phyloP scores from a whole-genome alignment of 371 early-diverging fungal genomes.

The Astathelohania contejeani region DNA sequence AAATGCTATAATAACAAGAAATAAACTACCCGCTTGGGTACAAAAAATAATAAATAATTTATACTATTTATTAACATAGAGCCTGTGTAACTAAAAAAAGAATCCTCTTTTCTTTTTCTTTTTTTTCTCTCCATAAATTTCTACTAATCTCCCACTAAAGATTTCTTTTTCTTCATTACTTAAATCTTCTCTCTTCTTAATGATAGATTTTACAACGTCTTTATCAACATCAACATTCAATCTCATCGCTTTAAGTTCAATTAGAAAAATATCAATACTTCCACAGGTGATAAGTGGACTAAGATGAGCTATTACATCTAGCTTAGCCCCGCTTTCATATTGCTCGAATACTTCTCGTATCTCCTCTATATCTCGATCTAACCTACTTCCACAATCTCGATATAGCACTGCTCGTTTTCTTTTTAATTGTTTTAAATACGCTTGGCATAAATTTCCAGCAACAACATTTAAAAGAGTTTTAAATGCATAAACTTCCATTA shows the following conservation, averaged over 20 bases:
- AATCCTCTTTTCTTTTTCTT: no score
- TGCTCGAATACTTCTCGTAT: constrained; percentile 31
- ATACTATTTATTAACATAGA: no score
- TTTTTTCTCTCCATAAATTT: constrained; percentile 15
- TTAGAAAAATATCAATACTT: constrained; percentile 36
- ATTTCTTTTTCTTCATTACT: constrained; percentile 25
- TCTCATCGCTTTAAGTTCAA: constrained; percentile 39
- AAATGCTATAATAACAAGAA: no score
- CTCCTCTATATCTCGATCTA: constrained; percentile 37
- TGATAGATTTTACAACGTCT: constrained; percentile 27
- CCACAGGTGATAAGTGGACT: constrained; percentile 35
- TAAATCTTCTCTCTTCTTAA: constrained; percentile 28
- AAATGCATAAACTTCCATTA: constrained; percentile 51
- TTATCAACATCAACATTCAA: constrained; percentile 21
- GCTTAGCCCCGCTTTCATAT: constrained; percentile 20
- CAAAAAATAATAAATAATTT: no score
- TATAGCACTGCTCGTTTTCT: constrained; percentile 31
- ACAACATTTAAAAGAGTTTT: constrained; percentile 39
- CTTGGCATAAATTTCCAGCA: constrained; percentile 6
- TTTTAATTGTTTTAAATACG: constrained; percentile 40
- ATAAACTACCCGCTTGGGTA: no score
- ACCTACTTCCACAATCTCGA: constrained; percentile 7
- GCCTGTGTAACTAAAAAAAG: no score
- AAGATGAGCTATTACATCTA: constrained; percentile 29
- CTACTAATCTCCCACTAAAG: constrained; percentile 12